A percentile compares a stretch with the other conserved stretches of the same genome.
Conservation (phyloP, 129 eudicot genomes). For the Erigeron canadensis region DNA sequence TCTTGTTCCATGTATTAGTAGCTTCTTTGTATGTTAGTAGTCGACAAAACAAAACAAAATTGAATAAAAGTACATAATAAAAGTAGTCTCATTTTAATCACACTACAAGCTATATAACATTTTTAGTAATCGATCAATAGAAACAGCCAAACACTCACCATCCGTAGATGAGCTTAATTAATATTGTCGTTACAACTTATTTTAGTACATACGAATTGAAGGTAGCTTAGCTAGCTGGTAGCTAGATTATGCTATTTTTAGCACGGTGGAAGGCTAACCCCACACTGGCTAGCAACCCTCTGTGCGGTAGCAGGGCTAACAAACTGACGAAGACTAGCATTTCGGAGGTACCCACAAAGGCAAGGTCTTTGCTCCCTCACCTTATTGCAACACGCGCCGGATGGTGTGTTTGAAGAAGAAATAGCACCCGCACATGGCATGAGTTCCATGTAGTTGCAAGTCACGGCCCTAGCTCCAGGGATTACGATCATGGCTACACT, state of each 20-base stretch:
- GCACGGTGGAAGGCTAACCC: conserved; percentile 31
- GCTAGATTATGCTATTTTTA: not conserved
- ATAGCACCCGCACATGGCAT: conserved; percentile 29
- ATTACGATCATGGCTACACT: not conserved
- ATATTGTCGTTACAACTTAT: not conserved
- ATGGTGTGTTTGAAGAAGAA: conserved; percentile 13
- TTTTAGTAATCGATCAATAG: not conserved
- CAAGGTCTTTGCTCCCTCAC: conserved; percentile 29
- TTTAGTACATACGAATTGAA: not conserved
- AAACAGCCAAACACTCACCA: not conserved
- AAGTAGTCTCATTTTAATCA: not conserved
- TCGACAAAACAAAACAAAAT: no score
- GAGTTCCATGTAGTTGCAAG: conserved; percentile 33
- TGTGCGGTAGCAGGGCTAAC: conserved; percentile 29
- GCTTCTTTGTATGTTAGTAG: no score
- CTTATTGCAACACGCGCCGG: conserved; percentile 26
- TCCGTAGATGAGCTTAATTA: not conserved
- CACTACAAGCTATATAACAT: not conserved
- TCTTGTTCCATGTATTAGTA: no score
- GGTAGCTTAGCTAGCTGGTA: no score
- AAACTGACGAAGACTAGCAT: conserved; percentile 22
- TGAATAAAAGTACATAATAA: not conserved
- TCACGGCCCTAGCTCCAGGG: conserved; percentile 24
- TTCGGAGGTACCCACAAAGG: conserved; percentile 30
- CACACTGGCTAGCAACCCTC: conserved; percentile 32